Evolutionary conservation across 495 filamentous ascomycete genomes (phyloP).

Genomic region (Trichocladium uniseriatum): DNA sequence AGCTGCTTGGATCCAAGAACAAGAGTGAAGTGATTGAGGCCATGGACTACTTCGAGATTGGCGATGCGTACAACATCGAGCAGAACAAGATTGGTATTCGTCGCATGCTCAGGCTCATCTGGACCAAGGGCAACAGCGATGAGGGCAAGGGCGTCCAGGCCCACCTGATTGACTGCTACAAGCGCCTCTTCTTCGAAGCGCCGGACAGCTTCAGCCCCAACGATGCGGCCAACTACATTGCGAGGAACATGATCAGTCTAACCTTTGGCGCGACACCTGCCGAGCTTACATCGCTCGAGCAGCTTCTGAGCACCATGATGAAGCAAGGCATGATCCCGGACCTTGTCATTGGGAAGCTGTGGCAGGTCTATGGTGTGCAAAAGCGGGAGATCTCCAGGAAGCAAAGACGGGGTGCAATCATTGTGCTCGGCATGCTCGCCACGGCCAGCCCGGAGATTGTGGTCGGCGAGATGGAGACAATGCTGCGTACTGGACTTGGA

Average conservation of each 20-base stretch:
- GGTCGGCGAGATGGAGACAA: conserved; percentile 84
- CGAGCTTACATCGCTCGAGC: conserved; percentile 89
- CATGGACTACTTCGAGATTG: conserved; percentile 95
- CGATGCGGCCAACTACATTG: conserved; percentile 91
- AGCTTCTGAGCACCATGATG: conserved; percentile 95
- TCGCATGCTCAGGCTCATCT: conserved; percentile 91
- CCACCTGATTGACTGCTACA: conserved; percentile 96
- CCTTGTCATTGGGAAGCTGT: conserved; percentile 80
- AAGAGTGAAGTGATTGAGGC: conserved; percentile 97
- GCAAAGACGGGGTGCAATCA: conserved; percentile 89
- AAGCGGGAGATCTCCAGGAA: conserved; percentile 85
- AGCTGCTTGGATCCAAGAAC: conserved; percentile 85
- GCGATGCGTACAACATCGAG: conserved; percentile 91
- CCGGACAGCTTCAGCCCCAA: conserved; percentile 78
- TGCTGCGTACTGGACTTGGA: conserved; percentile 84
- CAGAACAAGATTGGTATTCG: conserved; percentile 83
- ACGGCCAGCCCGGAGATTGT: conserved; percentile 87
- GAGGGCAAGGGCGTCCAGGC: conserved; percentile 97
- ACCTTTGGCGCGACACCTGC: conserved; percentile 92
- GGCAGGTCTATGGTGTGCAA: conserved; percentile 94
- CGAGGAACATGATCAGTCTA: conserved; percentile 96
- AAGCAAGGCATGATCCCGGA: conserved; percentile 80
- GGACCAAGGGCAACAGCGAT: conserved; percentile 98
- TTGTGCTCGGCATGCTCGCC: conserved; percentile 94
- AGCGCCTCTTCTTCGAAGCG: conserved; percentile 88